phyloP scores from a whole-genome alignment of 2,329 filamentous ascomycete species.

The Metarhizium robertsii region DNA sequence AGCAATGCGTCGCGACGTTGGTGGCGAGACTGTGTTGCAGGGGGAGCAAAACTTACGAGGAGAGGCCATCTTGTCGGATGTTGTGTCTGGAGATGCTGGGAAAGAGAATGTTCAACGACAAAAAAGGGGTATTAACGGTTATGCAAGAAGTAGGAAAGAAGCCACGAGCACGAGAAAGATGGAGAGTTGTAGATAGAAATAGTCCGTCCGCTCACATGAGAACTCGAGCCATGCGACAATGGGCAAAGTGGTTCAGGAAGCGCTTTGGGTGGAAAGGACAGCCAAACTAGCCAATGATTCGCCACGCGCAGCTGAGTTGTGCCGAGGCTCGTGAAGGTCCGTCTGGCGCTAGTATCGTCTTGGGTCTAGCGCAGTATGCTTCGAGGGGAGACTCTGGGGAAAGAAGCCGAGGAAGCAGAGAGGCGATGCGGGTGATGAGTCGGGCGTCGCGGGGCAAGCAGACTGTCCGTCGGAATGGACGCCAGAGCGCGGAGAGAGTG shows the following conservation, averaged over 20 bases:
- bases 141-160: not conserved
- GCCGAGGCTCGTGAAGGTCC: conserved; percentile 5
- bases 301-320: not conserved
- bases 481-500: not conserved
- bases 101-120: not conserved
- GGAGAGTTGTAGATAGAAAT: not conserved
- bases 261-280: not conserved
- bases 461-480: not conserved
- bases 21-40: not conserved
- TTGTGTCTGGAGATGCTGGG: not conserved
- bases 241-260: not conserved
- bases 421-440: not conserved
- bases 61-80: conserved; percentile 7
- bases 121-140: not conserved
- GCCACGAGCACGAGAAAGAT: not conserved
- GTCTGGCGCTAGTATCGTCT: not conserved
- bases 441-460: not conserved
- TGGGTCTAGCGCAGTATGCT: not conserved
- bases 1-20: not conserved
- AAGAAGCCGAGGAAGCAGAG: conserved; percentile 4
- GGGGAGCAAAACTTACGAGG: conserved; percentile 9
- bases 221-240: not conserved
- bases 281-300: not conserved
- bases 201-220: conserved; percentile 1
- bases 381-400: not conserved